Conservation (phyloP, 306 rosid genomes). For the Fagus crenata region DNA sequence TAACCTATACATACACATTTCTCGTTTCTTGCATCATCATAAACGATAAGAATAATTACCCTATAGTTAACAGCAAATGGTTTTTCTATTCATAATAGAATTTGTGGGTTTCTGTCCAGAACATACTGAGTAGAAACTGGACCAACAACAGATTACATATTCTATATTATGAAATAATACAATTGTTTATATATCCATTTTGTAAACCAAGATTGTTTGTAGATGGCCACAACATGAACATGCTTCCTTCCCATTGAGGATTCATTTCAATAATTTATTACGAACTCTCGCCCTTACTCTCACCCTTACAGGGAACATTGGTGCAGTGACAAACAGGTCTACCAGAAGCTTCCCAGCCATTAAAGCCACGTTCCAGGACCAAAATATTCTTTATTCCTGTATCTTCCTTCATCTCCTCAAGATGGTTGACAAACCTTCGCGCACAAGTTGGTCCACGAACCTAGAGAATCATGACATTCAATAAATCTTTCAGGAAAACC, state of each 20-base stretch:
- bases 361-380: constrained; percentile 93
- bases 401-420: constrained; percentile 67
- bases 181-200: constrained; percentile 15
- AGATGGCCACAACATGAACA: constrained; percentile 14
- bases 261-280: constrained; percentile 21
- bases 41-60: not conserved
- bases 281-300: constrained; percentile 44
- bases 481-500: constrained; percentile 16
- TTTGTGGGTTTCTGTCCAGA: not conserved
- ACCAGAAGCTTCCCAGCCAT: constrained; percentile 91
- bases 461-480: constrained; percentile 40
- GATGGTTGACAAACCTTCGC: constrained; percentile 62
- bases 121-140: constrained; percentile 7
- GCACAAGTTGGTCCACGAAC: constrained; percentile 96
- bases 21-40: not conserved
- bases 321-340: constrained; percentile 87
- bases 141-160: constrained; percentile 21
- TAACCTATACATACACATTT: not conserved
- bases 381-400: constrained; percentile 69
- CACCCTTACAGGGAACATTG: constrained; percentile 60
- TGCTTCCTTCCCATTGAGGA: constrained; percentile 22
- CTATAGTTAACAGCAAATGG: not conserved
- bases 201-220: constrained; percentile 1
- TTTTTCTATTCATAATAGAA: not conserved
- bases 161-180: constrained; percentile 1